Percentiles rank a stretch among this genome's conserved stretches.
phyloP scores from a whole-genome alignment of 108 stramenopile species.

The Conticribra guillardii region DNA sequence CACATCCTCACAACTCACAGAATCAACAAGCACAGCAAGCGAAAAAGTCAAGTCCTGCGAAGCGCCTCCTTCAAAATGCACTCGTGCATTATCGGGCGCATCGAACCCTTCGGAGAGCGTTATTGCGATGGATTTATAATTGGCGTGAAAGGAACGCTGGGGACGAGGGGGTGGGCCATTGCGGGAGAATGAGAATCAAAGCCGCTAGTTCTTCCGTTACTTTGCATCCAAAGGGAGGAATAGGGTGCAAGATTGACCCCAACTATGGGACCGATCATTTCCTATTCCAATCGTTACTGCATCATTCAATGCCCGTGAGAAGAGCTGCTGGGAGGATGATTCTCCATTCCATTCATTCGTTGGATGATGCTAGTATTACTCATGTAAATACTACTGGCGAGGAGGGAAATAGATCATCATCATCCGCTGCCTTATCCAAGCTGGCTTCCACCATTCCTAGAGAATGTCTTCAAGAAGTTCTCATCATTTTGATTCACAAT shows the following conservation, averaged over 20 bases:
- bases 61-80: conserved; percentile 20
- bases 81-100: conserved; percentile 29
- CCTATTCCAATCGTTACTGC: conserved; percentile 36
- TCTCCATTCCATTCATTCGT: conserved; percentile 25
- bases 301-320: conserved; percentile 33
- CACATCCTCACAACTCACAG: no score
- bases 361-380: background rate
- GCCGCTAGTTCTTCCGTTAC: background rate
- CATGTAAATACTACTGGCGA: background rate
- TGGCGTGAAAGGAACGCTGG: background rate
- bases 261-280: conserved; percentile 39
- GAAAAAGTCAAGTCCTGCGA: no score
- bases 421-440: no score
- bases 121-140: conserved; percentile 22
- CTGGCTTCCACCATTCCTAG: no score
- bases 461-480: conserved; percentile 19
- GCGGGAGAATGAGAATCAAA: background rate
- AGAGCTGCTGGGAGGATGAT: conserved; percentile 30
- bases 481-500: conserved; percentile 28
- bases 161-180: no score
- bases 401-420: background rate
- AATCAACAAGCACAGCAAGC: no score
- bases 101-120: conserved; percentile 17
- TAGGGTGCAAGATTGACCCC: no score
- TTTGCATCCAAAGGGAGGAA: background rate